Conservation (phyloP, 139 green algal species). For the Tetraselmis chui region DNA sequence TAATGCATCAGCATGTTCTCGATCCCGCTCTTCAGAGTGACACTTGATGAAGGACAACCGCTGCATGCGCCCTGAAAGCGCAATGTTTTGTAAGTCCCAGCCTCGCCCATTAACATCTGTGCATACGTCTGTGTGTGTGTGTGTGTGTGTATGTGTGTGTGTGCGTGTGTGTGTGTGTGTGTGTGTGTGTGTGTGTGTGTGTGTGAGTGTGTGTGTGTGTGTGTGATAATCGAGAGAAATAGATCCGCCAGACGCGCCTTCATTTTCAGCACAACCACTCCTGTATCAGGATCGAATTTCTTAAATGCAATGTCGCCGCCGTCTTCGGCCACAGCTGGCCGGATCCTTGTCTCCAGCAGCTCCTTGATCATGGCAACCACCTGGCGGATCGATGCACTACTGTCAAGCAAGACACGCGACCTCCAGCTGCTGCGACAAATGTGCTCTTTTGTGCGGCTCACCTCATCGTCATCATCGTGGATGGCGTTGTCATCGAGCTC, state of each 20-base stretch:
- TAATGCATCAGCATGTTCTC: conserved; percentile 99
- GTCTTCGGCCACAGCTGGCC: conserved; percentile 89
- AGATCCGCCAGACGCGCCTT: conserved; percentile 50
- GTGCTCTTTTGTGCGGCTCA: conserved; percentile 21
- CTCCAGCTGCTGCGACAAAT: no score
- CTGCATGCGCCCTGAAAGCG: conserved; percentile 81
- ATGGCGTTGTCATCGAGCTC: conserved; percentile 50
- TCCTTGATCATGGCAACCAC: conserved; percentile 99
- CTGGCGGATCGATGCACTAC: no score
- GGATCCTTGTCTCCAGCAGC: conserved; percentile 96
- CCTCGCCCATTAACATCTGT: no score
- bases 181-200: no score
- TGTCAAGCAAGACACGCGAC: no score
- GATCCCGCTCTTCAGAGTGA: conserved; percentile 97
- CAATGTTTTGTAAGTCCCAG: no score
- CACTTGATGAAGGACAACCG: conserved; percentile 87
- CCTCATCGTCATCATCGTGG: conserved; percentile 70
- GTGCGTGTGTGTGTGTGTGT: no score
- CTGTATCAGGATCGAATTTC: conserved; percentile 77
- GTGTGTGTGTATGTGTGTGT: no score
- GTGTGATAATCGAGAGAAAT: no score
- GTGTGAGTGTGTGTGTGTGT: no score
- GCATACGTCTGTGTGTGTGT: no score
- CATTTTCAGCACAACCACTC: conserved; percentile 89
- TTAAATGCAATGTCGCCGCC: conserved; percentile 93